These are phyloP conservation scores for Fusarium guadeloupense DNA, from an alignment of 2,329 filamentous ascomycete species.

Conservation along the genomic window DNA sequence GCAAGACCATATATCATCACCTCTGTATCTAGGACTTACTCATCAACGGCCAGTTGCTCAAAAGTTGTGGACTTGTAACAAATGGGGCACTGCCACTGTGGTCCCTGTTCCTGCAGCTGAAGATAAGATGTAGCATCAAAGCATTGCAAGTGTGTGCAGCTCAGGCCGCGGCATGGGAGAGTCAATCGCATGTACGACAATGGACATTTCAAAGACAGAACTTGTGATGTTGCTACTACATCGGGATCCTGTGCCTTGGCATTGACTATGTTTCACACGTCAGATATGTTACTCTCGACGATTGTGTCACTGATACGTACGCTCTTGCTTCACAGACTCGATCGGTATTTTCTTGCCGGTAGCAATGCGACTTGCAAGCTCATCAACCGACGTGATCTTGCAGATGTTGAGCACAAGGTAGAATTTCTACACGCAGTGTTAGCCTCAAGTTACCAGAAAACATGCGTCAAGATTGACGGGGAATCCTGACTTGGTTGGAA, in stretches of 20 bases:
- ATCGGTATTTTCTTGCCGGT: constrained; percentile 78
- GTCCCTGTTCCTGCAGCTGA: constrained; percentile 93
- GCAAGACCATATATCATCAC: neutral
- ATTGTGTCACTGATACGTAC: constrained; percentile 61
- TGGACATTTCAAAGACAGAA: constrained; percentile 92
- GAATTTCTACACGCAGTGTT: constrained; percentile 65
- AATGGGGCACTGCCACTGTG: constrained; percentile 95
- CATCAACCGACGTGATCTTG: constrained; percentile 73
- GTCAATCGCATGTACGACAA: constrained; percentile 85
- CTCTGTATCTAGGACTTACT: constrained; percentile 61
- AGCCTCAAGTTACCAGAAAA: constrained; percentile 21
- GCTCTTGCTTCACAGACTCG: constrained; percentile 81
- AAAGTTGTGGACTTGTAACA: constrained; percentile 87
- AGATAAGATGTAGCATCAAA: constrained; percentile 94
- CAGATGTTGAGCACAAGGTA: constrained; percentile 80
- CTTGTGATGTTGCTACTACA: constrained; percentile 86
- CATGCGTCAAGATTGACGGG: constrained; percentile 31
- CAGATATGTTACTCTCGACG: constrained; percentile 17
- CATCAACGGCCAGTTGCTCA: constrained; percentile 84
- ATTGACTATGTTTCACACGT: constrained; percentile 65
- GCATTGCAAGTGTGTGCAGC: constrained; percentile 91
- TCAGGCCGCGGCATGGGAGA: constrained; percentile 79
- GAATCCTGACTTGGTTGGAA: constrained; percentile 32
- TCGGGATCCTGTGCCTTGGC: constrained; percentile 86
- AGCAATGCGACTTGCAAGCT: constrained; percentile 75